phyloP scores from a whole-genome alignment of 1,284 basidiomycete species.

The Paramarasmius palmivorus region DNA sequence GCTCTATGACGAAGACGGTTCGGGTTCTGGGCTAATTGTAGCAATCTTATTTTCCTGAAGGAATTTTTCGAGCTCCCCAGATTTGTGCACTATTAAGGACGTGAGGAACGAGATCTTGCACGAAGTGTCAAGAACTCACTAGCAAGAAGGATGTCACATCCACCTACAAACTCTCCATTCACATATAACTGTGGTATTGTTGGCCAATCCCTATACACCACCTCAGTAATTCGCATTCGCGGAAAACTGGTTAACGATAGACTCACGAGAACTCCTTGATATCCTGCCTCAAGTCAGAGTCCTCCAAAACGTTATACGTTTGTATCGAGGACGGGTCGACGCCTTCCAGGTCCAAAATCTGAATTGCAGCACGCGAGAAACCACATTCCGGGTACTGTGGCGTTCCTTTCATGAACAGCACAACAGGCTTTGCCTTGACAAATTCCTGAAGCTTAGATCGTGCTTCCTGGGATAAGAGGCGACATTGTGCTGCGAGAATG shows the following conservation, averaged over 20 bases:
- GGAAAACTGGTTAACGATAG: background rate
- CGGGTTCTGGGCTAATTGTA: slow-evolving; percentile 19
- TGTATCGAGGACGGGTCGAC: slow-evolving; percentile 80
- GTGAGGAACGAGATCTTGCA: background rate
- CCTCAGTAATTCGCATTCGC: background rate
- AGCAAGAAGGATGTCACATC: slow-evolving; percentile 91
- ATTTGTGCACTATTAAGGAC: slow-evolving; percentile 82
- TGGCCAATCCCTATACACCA: slow-evolving; percentile 82
- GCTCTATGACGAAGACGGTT: slow-evolving; percentile 3
- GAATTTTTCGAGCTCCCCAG: slow-evolving; percentile 88
- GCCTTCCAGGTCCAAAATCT: slow-evolving; percentile 88
- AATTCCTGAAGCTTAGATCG: slow-evolving; percentile 55
- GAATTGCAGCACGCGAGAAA: slow-evolving; percentile 92
- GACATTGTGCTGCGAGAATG: slow-evolving; percentile 21
- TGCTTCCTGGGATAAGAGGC: slow-evolving; percentile 47
- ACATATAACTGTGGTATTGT: slow-evolving; percentile 97
- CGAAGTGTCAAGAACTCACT: slow-evolving; percentile 58
- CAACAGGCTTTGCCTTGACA: slow-evolving; percentile 72
- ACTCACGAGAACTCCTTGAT: slow-evolving; percentile 97
- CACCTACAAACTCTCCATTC: slow-evolving; percentile 94
- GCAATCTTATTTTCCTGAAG: slow-evolving; percentile 76
- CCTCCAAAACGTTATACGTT: slow-evolving; percentile 90
- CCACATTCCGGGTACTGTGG: slow-evolving; percentile 89
- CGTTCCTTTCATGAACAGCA: slow-evolving; percentile 95
- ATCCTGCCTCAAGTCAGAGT: slow-evolving; percentile 77